Evolutionary conservation across 495 filamentous ascomycete genomes (phyloP).

Genomic region (Lindgomyces ingoldianus): DNA sequence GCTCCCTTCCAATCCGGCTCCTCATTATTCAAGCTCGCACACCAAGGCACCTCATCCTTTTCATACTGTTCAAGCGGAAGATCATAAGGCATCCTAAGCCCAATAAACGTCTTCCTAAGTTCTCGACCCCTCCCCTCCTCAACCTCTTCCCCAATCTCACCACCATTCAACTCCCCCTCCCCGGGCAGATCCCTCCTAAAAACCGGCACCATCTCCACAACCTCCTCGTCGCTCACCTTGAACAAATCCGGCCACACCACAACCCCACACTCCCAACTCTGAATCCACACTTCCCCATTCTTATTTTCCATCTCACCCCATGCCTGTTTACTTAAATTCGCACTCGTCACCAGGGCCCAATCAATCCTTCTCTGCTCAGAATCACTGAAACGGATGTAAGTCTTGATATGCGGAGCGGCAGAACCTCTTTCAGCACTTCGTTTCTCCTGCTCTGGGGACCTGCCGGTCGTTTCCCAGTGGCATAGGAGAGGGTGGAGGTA

Average conservation of each 20-base stretch:
- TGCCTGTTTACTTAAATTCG: conserved; percentile 85
- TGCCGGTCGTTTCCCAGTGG: conserved; percentile 53
- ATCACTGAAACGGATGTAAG: conserved; percentile 72
- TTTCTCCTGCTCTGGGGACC: neutral
- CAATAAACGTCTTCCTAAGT: conserved; percentile 50
- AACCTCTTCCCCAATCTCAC: conserved; percentile 28
- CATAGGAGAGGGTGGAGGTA: conserved; percentile 71
- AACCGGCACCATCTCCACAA: conserved; percentile 61
- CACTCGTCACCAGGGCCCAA: conserved; percentile 84
- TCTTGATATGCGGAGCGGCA: conserved; percentile 92
- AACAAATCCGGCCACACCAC: conserved; percentile 80
- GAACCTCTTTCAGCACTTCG: conserved; percentile 62
- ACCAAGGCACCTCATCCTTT: conserved; percentile 72
- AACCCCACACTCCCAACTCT: conserved; percentile 85
- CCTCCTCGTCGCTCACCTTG: conserved; percentile 15
- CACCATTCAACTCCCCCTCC: conserved; percentile 1
- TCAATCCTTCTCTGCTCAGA: conserved; percentile 58
- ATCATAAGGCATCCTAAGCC: conserved; percentile 80
- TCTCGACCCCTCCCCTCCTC: conserved; percentile 28
- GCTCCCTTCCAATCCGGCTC: conserved; percentile 72
- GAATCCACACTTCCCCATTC: conserved; percentile 64
- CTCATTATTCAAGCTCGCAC: conserved; percentile 60
- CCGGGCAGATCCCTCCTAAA: conserved; percentile 62
- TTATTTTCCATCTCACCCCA: conserved; percentile 68
- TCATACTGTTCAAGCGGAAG: conserved; percentile 70